These are phyloP conservation scores for Erucastrum elatum DNA, from an alignment of 345 rosid genomes.

Conservation along the genomic window DNA sequence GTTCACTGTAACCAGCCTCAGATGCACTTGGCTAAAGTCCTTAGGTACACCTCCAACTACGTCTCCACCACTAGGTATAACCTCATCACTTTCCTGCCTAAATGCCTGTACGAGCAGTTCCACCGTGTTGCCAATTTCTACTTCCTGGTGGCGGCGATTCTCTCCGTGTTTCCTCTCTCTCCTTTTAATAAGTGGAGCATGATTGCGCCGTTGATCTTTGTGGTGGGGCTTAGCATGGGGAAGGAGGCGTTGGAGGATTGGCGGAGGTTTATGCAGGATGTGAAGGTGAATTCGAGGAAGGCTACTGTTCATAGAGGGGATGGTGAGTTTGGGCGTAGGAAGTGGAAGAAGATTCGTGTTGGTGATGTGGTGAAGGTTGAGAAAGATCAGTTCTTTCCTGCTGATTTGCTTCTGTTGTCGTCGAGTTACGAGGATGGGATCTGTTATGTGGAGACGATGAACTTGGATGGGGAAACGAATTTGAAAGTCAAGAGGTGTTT, in stretches of 20 bases:
- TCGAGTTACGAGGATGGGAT: slow-evolving; percentile 79
- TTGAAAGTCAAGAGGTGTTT: slow-evolving; percentile 64
- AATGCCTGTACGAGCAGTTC: slow-evolving; percentile 72
- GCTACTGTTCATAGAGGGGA: slow-evolving; percentile 48
- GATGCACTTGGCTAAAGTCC: slow-evolving; percentile 46
- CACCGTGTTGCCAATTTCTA: slow-evolving; percentile 77
- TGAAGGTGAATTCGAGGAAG: slow-evolving; percentile 51
- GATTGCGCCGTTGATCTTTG: slow-evolving; percentile 60
- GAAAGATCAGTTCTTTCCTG: slow-evolving; percentile 64
- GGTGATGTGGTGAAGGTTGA: slow-evolving; percentile 68
- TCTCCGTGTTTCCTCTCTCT: slow-evolving; percentile 47
- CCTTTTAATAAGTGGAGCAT: slow-evolving; percentile 50
- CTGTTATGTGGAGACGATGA: slow-evolving; percentile 87
- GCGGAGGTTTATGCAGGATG: slow-evolving; percentile 54
- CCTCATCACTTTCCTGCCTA: slow-evolving; percentile 62
- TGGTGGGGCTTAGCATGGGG: slow-evolving; percentile 66
- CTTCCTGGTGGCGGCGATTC: slow-evolving; percentile 60
- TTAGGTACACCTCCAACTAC: slow-evolving; percentile 53
- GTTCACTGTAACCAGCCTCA: slow-evolving; percentile 56
- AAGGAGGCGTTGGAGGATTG: slow-evolving; percentile 78
- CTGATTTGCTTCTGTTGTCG: slow-evolving; percentile 67
- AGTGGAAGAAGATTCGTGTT: slow-evolving; percentile 58
- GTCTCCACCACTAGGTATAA: slow-evolving; percentile 69
- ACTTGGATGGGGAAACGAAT: slow-evolving; percentile 77
- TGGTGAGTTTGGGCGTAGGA: slow-evolving; percentile 48